Evolutionary conservation across 306 rosid genomes (phyloP).

Genomic region (Dalbergia cultrata): DNA sequence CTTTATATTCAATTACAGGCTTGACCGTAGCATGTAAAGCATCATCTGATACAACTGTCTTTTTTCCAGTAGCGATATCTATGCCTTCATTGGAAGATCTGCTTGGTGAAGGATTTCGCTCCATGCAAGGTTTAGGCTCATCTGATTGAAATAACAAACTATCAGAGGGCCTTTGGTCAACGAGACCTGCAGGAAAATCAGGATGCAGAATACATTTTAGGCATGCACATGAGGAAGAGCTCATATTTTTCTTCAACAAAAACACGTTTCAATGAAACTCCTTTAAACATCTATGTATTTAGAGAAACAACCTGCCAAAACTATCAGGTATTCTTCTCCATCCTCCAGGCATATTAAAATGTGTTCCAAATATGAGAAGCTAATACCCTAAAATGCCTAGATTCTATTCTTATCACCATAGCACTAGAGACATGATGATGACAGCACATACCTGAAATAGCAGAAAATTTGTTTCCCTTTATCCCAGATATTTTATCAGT

Average conservation of each 20-base stretch:
- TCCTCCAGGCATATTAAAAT: conserved; percentile 17
- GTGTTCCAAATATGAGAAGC: not conserved
- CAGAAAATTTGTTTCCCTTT: conserved; percentile 46
- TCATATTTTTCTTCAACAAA: conserved; percentile 3
- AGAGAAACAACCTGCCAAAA: not conserved
- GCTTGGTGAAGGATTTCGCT: conserved; percentile 44
- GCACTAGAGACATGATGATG: conserved; percentile 31
- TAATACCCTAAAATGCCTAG: conserved; percentile 16
- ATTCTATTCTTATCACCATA: not conserved
- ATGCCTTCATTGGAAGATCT: conserved; percentile 41
- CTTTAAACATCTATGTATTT: conserved; percentile 18
- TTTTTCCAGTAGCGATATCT: conserved; percentile 45
- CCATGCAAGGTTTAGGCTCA: conserved; percentile 52
- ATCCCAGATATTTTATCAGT: conserved; percentile 41
- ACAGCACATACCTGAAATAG: conserved; percentile 56
- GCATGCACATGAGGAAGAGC: conserved; percentile 22
- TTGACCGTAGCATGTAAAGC: conserved; percentile 40
- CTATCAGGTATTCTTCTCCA: not conserved
- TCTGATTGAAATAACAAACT: conserved; percentile 46
- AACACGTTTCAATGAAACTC: not conserved
- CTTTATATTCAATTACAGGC: conserved; percentile 43
- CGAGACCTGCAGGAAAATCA: conserved; percentile 54
- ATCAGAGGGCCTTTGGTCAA: conserved; percentile 43
- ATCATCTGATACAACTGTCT: conserved; percentile 38
- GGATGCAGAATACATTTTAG: conserved; percentile 29